Conservation (phyloP, 2,329 filamentous ascomycete genomes). For the Ilyonectria sp. region DNA sequence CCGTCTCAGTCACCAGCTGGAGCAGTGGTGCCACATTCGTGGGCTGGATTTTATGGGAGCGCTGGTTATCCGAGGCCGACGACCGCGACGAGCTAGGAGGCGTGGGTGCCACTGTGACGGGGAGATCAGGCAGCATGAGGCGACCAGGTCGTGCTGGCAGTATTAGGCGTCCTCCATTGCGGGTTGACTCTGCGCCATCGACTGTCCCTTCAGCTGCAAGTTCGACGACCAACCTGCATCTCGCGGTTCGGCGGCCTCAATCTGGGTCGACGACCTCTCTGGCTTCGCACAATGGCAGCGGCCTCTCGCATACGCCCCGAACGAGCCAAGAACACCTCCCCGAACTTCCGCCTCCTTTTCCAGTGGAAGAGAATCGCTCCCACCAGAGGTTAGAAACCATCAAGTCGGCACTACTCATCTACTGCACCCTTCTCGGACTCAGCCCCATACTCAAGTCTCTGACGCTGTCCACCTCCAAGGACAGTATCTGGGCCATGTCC, state of each 20-base stretch:
- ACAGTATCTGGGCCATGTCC: conserved; percentile 98
- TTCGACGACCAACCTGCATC: conserved; percentile 62
- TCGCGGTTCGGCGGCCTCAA: conserved; percentile 59
- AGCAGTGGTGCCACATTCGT: conserved; percentile 86
- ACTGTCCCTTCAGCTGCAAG: conserved; percentile 57
- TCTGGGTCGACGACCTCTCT: conserved; percentile 71
- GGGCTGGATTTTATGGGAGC: conserved; percentile 93
- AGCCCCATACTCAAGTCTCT: conserved; percentile 97
- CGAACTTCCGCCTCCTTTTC: conserved; percentile 48
- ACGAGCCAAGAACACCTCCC: conserved; percentile 51
- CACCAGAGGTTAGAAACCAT: conserved; percentile 80
- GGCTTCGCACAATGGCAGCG: conserved; percentile 51
- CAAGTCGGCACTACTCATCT: conserved; percentile 94
- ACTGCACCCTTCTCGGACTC: conserved; percentile 90
- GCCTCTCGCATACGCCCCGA: conserved; percentile 44
- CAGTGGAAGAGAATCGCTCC: conserved; percentile 58
- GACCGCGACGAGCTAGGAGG: conserved; percentile 59
- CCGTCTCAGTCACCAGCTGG: conserved; percentile 89
- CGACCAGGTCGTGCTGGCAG: conserved; percentile 56
- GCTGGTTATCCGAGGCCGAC: conserved; percentile 85
- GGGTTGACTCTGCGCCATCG: conserved; percentile 47
- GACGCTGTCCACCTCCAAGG: conserved; percentile 91
- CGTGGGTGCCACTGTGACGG: conserved; percentile 55
- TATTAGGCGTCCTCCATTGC: conserved; percentile 54
- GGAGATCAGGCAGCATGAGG: conserved; percentile 53